Conservation (phyloP, 2,329 filamentous ascomycete genomes). For the Ascocoryne sarcoides region DNA sequence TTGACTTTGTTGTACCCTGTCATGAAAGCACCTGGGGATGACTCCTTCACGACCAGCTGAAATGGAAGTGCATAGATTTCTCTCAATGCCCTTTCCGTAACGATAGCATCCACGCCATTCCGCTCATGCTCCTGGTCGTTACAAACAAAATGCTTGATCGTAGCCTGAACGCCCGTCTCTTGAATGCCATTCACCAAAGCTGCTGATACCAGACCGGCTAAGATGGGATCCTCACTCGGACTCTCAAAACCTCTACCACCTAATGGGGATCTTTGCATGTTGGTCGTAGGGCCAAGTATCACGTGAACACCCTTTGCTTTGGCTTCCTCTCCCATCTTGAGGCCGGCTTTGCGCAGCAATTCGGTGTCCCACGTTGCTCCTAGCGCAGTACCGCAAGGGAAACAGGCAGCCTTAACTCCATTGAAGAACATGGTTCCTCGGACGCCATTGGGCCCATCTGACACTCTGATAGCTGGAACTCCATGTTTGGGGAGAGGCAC, state of each 20-base stretch:
- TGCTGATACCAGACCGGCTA: conserved; percentile 37
- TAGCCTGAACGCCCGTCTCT: conserved; percentile 34
- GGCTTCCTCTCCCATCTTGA: conserved; percentile 58
- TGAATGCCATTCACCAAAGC: conserved; percentile 38
- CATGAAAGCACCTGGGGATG: conserved; percentile 37
- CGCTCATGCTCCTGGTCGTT: conserved; percentile 36
- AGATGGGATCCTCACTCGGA: conserved; percentile 39
- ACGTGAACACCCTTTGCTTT: conserved; percentile 62
- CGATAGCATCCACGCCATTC: conserved; percentile 29
- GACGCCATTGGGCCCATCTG: conserved; percentile 30
- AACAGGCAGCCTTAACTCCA: conserved; percentile 36
- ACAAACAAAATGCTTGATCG: conserved; percentile 39
- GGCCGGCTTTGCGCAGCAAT: conserved; percentile 53
- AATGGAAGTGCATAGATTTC: conserved; percentile 39
- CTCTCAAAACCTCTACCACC: conserved; percentile 41
- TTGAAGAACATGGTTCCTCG: conserved; percentile 28
- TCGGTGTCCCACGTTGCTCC: conserved; percentile 60
- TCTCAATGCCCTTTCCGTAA: conserved; percentile 33
- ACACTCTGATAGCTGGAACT: conserved; percentile 28
- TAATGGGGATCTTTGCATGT: conserved; percentile 39
- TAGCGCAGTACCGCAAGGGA: conserved; percentile 36
- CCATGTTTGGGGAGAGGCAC: conserved; percentile 23
- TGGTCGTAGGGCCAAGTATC: conserved; percentile 56
- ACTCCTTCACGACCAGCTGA: conserved; percentile 35
- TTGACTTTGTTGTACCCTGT: conserved; percentile 40